Conservation (phyloP, 2,329 filamentous ascomycete species). For the Stemphylium lycopersici region DNA sequence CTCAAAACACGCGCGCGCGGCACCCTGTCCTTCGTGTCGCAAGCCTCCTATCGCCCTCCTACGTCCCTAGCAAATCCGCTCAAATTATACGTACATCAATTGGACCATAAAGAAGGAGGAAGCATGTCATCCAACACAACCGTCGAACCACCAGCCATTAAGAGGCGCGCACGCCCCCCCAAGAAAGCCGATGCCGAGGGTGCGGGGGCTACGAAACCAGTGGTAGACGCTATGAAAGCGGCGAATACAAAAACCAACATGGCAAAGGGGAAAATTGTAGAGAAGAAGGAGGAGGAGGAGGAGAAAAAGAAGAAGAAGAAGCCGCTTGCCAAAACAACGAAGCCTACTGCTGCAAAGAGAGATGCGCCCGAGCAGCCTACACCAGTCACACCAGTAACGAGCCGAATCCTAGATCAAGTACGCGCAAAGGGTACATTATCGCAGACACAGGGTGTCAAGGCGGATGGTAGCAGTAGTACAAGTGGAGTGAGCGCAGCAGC, state of each 20-base stretch:
- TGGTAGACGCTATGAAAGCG: constrained; percentile 26
- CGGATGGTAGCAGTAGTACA: not conserved
- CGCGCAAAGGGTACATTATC: constrained; percentile 32
- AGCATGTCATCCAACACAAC: constrained; percentile 21
- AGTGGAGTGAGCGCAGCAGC: not conserved
- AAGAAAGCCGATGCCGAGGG: constrained; percentile 39
- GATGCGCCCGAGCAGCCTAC: constrained; percentile 24
- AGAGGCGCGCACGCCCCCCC: constrained; percentile 44
- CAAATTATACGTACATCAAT: constrained; percentile 1
- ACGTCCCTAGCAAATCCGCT: not conserved
- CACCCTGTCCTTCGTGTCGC: constrained; percentile 20
- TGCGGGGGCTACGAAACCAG: constrained; percentile 7
- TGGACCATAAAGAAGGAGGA: constrained; percentile 7
- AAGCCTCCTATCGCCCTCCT: not conserved
- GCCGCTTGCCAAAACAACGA: constrained; percentile 19
- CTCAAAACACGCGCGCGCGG: constrained; percentile 21
- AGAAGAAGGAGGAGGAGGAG: constrained; percentile 20
- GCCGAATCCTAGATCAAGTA: constrained; percentile 42
- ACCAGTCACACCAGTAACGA: constrained; percentile 34
- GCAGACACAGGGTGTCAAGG: not conserved
- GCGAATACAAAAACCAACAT: constrained; percentile 29
- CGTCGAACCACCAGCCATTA: constrained; percentile 20
- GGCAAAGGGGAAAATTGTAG: constrained; percentile 18
- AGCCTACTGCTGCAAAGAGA: constrained; percentile 18
- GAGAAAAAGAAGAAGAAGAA: constrained; percentile 21